Evolutionary conservation across 2,329 filamentous ascomycete genomes (phyloP).

Genomic region (Penicillium sclerotigenum): DNA sequence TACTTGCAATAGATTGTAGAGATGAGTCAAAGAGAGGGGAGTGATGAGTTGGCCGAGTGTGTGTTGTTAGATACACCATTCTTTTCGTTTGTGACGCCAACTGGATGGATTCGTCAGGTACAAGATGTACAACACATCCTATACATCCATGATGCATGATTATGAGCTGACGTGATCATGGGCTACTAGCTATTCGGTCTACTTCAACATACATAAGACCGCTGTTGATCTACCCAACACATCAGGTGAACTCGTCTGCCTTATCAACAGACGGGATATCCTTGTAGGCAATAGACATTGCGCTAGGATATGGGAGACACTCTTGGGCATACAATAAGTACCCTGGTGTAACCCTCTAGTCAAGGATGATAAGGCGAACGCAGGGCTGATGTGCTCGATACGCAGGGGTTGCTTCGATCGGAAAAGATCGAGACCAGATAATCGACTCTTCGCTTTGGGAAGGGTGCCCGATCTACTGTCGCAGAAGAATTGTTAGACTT

Average conservation of each 20-base stretch:
- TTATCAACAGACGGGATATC: neutral
- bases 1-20: neutral
- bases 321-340: neutral
- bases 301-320: too few relatives aligned
- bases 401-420: conserved; percentile 4
- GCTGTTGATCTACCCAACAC: conserved; percentile 5
- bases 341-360: neutral
- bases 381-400: neutral
- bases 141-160: neutral
- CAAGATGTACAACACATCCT: conserved; percentile 9
- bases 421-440: neutral
- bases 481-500: neutral
- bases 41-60: conserved; percentile 3
- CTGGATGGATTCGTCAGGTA: conserved; percentile 4
- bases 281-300: neutral
- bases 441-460: neutral
- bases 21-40: neutral
- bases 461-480: neutral
- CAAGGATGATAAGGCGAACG: neutral
- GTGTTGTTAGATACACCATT: neutral
- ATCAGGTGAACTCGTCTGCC: neutral
- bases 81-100: neutral
- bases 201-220: neutral
- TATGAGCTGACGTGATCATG: neutral
- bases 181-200: neutral